A percentile compares a stretch with the other conserved stretches of the same genome.
phyloP scores from a whole-genome alignment of 1,284 basidiomycete genomes.

The Tilletia caries region DNA sequence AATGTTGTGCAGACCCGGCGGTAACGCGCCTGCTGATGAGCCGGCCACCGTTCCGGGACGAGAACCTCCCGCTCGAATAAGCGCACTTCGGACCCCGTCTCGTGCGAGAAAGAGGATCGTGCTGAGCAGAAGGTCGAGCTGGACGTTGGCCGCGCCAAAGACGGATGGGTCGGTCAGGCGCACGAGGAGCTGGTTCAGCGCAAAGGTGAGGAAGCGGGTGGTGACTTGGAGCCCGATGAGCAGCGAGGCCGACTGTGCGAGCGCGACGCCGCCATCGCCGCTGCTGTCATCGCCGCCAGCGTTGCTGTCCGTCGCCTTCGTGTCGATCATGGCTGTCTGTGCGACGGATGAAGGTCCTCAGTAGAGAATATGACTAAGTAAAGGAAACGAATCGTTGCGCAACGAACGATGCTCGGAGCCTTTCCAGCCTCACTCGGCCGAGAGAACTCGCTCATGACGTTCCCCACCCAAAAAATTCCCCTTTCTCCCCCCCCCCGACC shows the following conservation, averaged over 20 bases:
- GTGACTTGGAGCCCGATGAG: conserved; percentile 81
- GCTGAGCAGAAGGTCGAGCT: conserved; percentile 78
- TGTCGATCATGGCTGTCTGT: too few relatives aligned
- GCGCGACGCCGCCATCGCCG: not conserved
- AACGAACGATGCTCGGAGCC: too few relatives aligned
- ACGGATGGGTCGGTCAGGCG: conserved; percentile 78
- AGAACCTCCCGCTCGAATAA: not conserved
- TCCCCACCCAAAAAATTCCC: too few relatives aligned
- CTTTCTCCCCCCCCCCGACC: too few relatives aligned
- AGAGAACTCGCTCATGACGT: too few relatives aligned
- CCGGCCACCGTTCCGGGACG: not conserved
- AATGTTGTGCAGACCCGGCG: conserved; percentile 35
- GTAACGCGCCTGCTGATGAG: not conserved
- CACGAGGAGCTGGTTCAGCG: conserved; percentile 80
- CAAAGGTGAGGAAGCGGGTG: conserved; percentile 78
- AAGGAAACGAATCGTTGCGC: too few relatives aligned
- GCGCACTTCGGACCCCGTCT: conserved; percentile 66
- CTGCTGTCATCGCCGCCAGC: not conserved
- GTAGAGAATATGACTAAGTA: too few relatives aligned
- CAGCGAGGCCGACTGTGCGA: conserved; percentile 65
- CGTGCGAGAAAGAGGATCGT: conserved; percentile 87
- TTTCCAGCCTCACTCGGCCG: too few relatives aligned
- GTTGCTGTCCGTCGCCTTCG: not conserved
- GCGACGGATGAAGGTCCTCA: too few relatives aligned
- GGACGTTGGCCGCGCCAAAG: conserved; percentile 80